These are phyloP conservation scores for Colletotrichum cuscutae DNA, from an alignment of 2,329 filamentous ascomycete species.

Conservation along the genomic window DNA sequence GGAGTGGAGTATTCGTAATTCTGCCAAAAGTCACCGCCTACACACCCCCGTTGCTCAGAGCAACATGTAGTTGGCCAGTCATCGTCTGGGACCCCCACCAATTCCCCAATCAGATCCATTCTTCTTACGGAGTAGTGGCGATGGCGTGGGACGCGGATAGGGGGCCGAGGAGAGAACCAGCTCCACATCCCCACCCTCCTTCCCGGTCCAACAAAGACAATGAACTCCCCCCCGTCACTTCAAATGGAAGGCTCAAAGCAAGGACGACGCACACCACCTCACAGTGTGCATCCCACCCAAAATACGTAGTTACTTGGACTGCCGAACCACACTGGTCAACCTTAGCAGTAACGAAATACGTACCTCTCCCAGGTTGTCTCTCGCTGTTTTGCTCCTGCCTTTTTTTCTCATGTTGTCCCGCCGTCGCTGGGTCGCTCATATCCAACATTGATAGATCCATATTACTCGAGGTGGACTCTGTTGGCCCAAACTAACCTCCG, in stretches of 20 bases:
- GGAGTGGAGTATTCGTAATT: background rate
- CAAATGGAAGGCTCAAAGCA: background rate
- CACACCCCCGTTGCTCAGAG: slow-evolving; percentile 27
- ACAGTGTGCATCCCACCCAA: background rate
- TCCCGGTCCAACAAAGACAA: slow-evolving; percentile 1
- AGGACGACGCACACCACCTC: background rate
- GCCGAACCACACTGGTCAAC: background rate
- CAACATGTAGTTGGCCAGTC: slow-evolving; percentile 33
- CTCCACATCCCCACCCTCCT: background rate
- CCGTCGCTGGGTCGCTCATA: slow-evolving; percentile 33
- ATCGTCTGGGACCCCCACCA: slow-evolving; percentile 24
- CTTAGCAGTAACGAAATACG: background rate
- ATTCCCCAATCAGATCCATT: slow-evolving; percentile 33
- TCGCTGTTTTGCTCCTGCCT: slow-evolving; percentile 25
- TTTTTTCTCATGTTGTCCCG: slow-evolving; percentile 33
- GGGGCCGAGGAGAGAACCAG: background rate
- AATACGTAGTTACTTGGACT: background rate
- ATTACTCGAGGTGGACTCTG: slow-evolving; percentile 27
- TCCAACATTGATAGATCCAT: slow-evolving; percentile 34
- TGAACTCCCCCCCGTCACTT: background rate
- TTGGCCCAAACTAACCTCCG: slow-evolving; percentile 24
- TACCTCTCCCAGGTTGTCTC: slow-evolving; percentile 10
- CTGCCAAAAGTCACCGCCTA: background rate
- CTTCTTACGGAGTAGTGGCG: slow-evolving; percentile 26
- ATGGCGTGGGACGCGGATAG: slow-evolving; percentile 30